Conservation (phyloP, 257 asterid genomes). For the Nicotiana tomentosiformis region DNA sequence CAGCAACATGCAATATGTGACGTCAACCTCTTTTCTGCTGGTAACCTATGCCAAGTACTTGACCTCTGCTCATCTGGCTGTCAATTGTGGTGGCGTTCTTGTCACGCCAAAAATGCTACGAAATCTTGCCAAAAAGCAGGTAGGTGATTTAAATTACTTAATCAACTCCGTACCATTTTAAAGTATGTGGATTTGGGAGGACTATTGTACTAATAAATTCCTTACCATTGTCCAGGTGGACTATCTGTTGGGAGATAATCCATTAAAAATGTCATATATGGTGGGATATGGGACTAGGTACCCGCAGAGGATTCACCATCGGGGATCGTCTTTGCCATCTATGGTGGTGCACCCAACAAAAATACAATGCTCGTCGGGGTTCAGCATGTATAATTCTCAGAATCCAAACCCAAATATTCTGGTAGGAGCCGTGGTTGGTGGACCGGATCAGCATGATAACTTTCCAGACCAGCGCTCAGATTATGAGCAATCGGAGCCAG, state of each 20-base stretch:
- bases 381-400: conserved; percentile 25
- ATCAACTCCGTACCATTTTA: too few species aligned
- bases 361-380: conserved; percentile 34
- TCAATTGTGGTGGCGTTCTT: conserved; percentile 18
- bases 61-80: conserved; percentile 9
- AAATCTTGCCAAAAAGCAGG: conserved; percentile 32
- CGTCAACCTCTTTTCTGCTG: conserved; percentile 31
- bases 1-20: conserved; percentile 30
- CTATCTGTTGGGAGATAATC: conserved; percentile 45
- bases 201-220: not conserved
- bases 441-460: conserved; percentile 22
- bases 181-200: not conserved
- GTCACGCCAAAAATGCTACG: conserved; percentile 17
- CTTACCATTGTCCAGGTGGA: conserved; percentile 17
- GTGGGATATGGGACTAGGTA: conserved; percentile 39
- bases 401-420: conserved; percentile 34
- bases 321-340: conserved; percentile 42
- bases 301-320: conserved; percentile 45
- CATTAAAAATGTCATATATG: conserved; percentile 38
- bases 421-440: conserved; percentile 43
- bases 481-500: conserved; percentile 31
- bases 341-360: conserved; percentile 17
- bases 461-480: conserved; percentile 30
- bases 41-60: conserved; percentile 31
- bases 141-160: not conserved